Conservation (phyloP, 2,329 filamentous ascomycete genomes). For the Talaromyces sp. region DNA sequence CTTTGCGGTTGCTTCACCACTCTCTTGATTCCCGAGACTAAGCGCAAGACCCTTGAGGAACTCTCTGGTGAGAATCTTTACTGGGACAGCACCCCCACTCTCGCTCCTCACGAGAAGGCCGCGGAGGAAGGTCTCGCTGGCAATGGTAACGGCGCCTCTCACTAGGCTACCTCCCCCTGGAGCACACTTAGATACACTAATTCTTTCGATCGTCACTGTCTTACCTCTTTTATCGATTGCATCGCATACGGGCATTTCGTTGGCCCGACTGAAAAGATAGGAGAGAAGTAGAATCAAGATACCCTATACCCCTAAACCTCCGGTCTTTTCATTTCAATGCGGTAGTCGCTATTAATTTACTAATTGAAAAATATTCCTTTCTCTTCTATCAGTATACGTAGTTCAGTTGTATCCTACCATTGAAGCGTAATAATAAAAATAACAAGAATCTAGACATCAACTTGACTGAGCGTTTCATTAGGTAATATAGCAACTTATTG, state of each 20-base stretch:
- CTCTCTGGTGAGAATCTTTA: slow-evolving; percentile 64
- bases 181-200: not conserved
- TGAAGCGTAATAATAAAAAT: not conserved
- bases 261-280: not conserved
- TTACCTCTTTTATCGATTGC: not conserved
- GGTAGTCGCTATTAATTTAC: not conserved
- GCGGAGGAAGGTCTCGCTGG: slow-evolving; percentile 14
- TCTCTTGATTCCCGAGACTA: slow-evolving; percentile 74
- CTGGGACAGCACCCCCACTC: slow-evolving; percentile 45
- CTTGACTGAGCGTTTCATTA: not conserved
- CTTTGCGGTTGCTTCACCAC: slow-evolving; percentile 65
- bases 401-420: not conserved
- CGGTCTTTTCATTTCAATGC: not conserved
- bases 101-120: slow-evolving; percentile 10
- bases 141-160: slow-evolving; percentile 4
- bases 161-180: not conserved
- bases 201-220: not conserved
- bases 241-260: not conserved
- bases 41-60: slow-evolving; percentile 68
- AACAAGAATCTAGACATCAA: not conserved
- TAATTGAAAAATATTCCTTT: not conserved
- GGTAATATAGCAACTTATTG: too few species aligned
- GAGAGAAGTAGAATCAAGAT: not conserved
- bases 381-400: not conserved
- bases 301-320: not conserved